Evolutionary conservation across 192 early-diverging fungal species (phyloP).

Genomic region (Powellomyces hirtus): DNA sequence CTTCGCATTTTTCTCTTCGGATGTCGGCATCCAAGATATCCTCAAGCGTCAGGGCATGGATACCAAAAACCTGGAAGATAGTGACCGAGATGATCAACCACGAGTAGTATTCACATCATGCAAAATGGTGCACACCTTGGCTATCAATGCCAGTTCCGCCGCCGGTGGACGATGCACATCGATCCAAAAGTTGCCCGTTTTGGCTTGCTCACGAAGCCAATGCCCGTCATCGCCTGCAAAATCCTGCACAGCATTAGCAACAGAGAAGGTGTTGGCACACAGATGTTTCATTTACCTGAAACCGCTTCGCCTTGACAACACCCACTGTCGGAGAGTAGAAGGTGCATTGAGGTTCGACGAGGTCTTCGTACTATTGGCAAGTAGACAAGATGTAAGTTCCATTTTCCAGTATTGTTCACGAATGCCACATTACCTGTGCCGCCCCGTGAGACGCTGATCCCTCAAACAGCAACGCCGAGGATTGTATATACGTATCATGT

Average conservation of each 20-base stretch:
- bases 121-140: neutral
- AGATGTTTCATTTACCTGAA: neutral
- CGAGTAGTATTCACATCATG: neutral
- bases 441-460: neutral
- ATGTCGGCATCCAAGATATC: constrained; percentile 6
- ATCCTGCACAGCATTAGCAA: neutral
- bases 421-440: neutral
- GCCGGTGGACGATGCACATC: neutral
- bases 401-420: neutral
- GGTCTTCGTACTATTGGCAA: neutral
- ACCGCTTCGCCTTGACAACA: constrained; percentile 5
- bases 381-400: neutral
- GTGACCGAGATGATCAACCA: neutral
- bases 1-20: constrained; percentile 12
- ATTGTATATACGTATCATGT: neutral
- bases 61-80: constrained; percentile 10
- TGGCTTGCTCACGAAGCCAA: constrained; percentile 8
- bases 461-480: constrained; percentile 8
- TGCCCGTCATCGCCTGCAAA: constrained; percentile 14
- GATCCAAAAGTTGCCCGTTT: constrained; percentile 5
- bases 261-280: neutral
- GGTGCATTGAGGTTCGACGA: neutral
- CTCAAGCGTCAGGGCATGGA: constrained; percentile 18
- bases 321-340: constrained; percentile 1
- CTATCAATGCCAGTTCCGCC: neutral